These are phyloP conservation scores for Kodamaea laetipori DNA, from an alignment of 805 yeast genomes.

Conservation along the genomic window DNA sequence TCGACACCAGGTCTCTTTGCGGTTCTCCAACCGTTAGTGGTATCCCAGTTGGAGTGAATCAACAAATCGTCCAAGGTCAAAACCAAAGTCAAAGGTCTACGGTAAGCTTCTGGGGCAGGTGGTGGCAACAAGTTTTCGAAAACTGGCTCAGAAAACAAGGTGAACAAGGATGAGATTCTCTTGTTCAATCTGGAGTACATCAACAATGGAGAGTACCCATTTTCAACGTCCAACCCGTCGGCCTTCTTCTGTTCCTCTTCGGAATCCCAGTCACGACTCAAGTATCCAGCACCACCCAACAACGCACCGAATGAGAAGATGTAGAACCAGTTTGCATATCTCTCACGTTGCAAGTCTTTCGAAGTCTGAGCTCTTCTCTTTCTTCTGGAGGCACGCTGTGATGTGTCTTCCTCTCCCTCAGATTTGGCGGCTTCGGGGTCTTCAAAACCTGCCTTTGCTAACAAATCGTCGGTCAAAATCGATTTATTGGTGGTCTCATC, in stretches of 20 bases:
- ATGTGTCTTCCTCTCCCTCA: constrained; percentile 15
- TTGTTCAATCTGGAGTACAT: constrained; percentile 70
- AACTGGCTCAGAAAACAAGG: constrained; percentile 89
- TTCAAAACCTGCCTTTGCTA: constrained; percentile 84
- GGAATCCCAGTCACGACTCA: constrained; percentile 85
- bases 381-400: constrained; percentile 27
- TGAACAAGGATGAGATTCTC: constrained; percentile 73
- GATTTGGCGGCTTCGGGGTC: constrained; percentile 22
- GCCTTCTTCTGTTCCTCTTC: constrained; percentile 59
- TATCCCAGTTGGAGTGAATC: constrained; percentile 90
- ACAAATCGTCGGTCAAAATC: constrained; percentile 76
- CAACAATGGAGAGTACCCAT: constrained; percentile 67
- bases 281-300: constrained; percentile 57
- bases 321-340: constrained; percentile 74
- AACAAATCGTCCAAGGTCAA: constrained; percentile 86
- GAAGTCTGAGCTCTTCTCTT: constrained; percentile 53
- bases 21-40: constrained; percentile 94
- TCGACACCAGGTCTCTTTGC: constrained; percentile 99
- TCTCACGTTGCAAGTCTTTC: constrained; percentile 80
- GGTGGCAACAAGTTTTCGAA: constrained; percentile 93
- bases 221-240: constrained; percentile 54
- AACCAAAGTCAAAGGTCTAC: constrained; percentile 89
- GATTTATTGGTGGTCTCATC: constrained; percentile 41
- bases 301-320: constrained; percentile 57
- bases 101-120: constrained; percentile 86